Conservation (phyloP, 192 early-diverging fungal species). For the Coemansia sp. region DNA sequence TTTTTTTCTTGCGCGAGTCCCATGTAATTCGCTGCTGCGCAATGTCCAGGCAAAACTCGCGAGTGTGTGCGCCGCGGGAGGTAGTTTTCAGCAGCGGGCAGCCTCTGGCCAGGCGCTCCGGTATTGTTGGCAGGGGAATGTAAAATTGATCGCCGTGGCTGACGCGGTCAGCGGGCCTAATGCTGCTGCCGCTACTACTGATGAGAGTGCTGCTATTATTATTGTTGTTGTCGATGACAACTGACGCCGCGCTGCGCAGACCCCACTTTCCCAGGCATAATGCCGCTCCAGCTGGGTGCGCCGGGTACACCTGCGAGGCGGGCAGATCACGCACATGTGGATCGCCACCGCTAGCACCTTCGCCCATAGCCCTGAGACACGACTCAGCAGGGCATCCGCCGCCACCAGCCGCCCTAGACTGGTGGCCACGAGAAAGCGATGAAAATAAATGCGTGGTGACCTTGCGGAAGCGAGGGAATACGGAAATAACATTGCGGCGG, state of each 20-base stretch:
- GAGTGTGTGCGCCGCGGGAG: slow-evolving; percentile 36
- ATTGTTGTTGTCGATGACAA: background rate
- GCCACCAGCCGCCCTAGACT: slow-evolving; percentile 13
- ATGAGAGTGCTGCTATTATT: background rate
- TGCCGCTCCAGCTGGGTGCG: slow-evolving; percentile 24
- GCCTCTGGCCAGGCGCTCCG: slow-evolving; percentile 38
- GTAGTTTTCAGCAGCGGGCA: slow-evolving; percentile 51
- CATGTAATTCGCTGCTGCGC: slow-evolving; percentile 55
- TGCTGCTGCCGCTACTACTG: background rate
- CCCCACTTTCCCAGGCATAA: slow-evolving; percentile 29
- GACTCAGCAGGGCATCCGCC: slow-evolving; percentile 15
- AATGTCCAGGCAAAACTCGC: slow-evolving; percentile 53
- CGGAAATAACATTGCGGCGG: slow-evolving; percentile 40
- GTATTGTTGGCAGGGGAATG: slow-evolving; percentile 28
- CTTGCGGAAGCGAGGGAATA: slow-evolving; percentile 43
- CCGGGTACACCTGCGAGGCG: slow-evolving; percentile 15
- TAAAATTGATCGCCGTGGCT: slow-evolving; percentile 4
- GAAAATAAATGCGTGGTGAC: slow-evolving; percentile 33
- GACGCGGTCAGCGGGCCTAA: background rate
- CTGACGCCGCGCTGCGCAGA: slow-evolving; percentile 4
- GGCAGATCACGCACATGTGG: slow-evolving; percentile 25
- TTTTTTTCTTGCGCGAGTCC: slow-evolving; percentile 54
- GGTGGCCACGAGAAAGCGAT: slow-evolving; percentile 25
- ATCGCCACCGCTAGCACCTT: background rate
- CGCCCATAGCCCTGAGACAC: slow-evolving; percentile 7